phyloP scores from a whole-genome alignment of 2,329 filamentous ascomycete genomes.

The Arthrobotrys conoides region DNA sequence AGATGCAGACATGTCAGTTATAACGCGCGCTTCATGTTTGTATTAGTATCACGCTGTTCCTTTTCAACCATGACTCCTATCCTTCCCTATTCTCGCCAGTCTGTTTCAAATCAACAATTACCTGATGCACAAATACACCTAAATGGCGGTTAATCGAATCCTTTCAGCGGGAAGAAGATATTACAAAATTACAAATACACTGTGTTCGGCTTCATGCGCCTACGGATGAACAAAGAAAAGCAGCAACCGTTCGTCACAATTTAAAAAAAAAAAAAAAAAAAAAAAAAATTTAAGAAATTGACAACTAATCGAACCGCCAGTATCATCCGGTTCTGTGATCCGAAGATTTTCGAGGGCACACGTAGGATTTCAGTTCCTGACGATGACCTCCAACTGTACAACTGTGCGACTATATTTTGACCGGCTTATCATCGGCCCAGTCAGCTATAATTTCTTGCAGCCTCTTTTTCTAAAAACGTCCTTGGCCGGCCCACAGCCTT shows the following conservation, averaged over 20 bases:
- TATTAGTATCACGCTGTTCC: constrained; percentile 59
- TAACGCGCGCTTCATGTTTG: constrained; percentile 60
- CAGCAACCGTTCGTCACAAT: constrained; percentile 2
- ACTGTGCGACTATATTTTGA: constrained; percentile 30
- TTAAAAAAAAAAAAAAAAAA: background rate
- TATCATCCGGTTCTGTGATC: constrained; percentile 3
- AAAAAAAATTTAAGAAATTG: constrained; percentile 10
- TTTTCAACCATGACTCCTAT: constrained; percentile 47
- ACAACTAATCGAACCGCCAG: constrained; percentile 9
- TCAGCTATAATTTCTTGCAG: background rate
- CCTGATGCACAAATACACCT: constrained; percentile 30
- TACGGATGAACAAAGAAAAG: constrained; percentile 15
- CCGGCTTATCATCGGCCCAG: background rate
- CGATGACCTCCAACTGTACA: constrained; percentile 25
- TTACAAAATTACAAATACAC: constrained; percentile 18
- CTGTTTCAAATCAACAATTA: constrained; percentile 31
- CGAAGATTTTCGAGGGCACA: constrained; percentile 26
- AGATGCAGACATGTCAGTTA: constrained; percentile 57
- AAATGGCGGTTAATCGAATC: constrained; percentile 24
- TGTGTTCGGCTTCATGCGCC: constrained; percentile 25
- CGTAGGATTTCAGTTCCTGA: constrained; percentile 55
- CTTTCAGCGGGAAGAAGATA: constrained; percentile 17
- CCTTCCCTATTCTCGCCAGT: constrained; percentile 41
- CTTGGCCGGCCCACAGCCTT: constrained; percentile 11
- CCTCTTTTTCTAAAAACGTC: background rate